Conservation (phyloP, 2,329 filamentous ascomycete species). For the Phyllosticta ampelicida region DNA sequence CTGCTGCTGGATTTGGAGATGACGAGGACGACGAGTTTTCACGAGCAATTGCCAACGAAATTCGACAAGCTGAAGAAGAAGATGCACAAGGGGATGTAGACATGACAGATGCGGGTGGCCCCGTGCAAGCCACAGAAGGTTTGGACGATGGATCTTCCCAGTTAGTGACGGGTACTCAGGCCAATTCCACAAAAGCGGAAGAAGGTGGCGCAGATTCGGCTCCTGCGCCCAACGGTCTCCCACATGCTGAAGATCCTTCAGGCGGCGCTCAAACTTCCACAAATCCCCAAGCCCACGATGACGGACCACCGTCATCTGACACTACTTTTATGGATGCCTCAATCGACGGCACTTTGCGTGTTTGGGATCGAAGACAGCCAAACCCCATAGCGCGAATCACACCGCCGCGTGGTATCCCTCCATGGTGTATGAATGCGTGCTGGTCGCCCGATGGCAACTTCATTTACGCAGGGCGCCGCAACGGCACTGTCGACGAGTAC, state of each 20-base stretch:
- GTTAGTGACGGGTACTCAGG: not conserved
- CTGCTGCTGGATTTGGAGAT: conserved; percentile 52
- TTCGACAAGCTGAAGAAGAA: conserved; percentile 34
- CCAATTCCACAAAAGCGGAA: not conserved
- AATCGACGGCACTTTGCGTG: conserved; percentile 76
- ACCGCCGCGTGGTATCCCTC: conserved; percentile 65
- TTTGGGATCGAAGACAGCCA: conserved; percentile 78
- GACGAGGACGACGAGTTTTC: conserved; percentile 82
- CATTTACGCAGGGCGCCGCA: conserved; percentile 84
- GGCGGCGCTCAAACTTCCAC: conserved; percentile 12
- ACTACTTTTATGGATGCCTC: conserved; percentile 81
- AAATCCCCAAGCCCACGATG: conserved; percentile 22
- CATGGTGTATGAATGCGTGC: conserved; percentile 95
- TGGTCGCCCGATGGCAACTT: conserved; percentile 94
- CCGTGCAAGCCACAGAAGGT: conserved; percentile 27
- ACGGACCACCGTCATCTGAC: conserved; percentile 47
- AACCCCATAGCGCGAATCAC: conserved; percentile 70
- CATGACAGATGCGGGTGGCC: conserved; percentile 36
- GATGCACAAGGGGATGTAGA: conserved; percentile 32
- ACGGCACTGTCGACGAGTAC: conserved; percentile 90
- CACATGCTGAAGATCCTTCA: conserved; percentile 39
- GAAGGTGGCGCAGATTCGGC: conserved; percentile 12
- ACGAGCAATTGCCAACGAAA: conserved; percentile 52
- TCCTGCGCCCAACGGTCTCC: conserved; percentile 37
- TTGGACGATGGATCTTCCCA: not conserved